Evolutionary conservation across 2,329 filamentous ascomycete genomes (phyloP).

Genomic region (Bipolaris sorokiniana): DNA sequence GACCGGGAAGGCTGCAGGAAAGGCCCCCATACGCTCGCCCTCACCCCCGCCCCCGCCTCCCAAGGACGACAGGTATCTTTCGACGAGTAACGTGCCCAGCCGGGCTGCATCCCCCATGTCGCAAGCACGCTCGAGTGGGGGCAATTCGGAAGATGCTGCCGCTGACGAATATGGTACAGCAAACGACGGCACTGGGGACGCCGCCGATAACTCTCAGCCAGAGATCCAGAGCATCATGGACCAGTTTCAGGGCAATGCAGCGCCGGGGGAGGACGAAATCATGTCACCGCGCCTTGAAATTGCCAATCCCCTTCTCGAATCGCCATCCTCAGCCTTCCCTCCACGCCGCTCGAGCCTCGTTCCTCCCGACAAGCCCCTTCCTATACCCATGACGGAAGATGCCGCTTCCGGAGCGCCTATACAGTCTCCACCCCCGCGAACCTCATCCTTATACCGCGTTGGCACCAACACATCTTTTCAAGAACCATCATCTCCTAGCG

Average conservation of each 20-base stretch:
- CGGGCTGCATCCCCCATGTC: conserved; percentile 42
- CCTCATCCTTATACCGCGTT: conserved; percentile 44
- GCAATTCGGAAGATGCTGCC: conserved; percentile 46
- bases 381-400: conserved; percentile 30
- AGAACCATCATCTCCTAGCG: conserved; percentile 42
- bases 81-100: conserved; percentile 50
- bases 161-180: conserved; percentile 58
- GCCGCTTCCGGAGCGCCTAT: conserved; percentile 29
- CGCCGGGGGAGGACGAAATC: conserved; percentile 78
- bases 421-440: conserved; percentile 43
- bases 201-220: conserved; percentile 67
- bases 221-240: conserved; percentile 99
- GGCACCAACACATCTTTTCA: conserved; percentile 40
- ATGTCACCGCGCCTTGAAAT: conserved; percentile 90
- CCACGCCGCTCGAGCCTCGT: conserved; percentile 88
- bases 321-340: conserved; percentile 69
- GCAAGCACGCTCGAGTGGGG: conserved; percentile 48
- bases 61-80: conserved; percentile 60
- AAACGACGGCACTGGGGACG: conserved; percentile 44
- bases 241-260: conserved; percentile 80
- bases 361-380: conserved; percentile 60
- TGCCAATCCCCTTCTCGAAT: conserved; percentile 76
- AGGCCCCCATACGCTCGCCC: conserved; percentile 41
- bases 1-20: conserved; percentile 33
- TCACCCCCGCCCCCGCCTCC: conserved; percentile 57